These are phyloP conservation scores for Coemansia sp. DNA, from an alignment of 192 early-diverging fungal genomes.

Conservation along the genomic window DNA sequence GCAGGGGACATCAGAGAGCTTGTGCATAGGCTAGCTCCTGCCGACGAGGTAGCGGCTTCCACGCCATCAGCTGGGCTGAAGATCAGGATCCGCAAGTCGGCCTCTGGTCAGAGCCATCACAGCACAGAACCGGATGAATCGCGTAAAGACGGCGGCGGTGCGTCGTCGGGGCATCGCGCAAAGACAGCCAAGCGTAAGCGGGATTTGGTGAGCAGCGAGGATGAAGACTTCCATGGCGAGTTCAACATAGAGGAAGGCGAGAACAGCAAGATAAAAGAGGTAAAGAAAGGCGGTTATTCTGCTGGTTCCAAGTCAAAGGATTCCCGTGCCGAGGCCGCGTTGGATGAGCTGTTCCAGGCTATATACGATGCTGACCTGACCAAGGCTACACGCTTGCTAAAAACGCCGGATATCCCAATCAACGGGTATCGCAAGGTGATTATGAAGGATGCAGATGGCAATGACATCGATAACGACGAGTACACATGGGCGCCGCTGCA, in stretches of 20 bases:
- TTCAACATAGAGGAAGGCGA: constrained; percentile 5
- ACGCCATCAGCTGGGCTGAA: constrained; percentile 13
- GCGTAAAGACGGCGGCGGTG: background rate
- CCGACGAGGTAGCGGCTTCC: constrained; percentile 8
- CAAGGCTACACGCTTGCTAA: constrained; percentile 32
- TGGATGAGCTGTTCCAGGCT: constrained; percentile 50
- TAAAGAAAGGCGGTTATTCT: background rate
- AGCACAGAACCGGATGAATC: background rate
- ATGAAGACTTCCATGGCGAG: constrained; percentile 14
- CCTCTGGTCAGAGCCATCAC: constrained; percentile 17
- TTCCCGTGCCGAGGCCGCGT: constrained; percentile 4
- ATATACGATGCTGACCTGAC: constrained; percentile 49
- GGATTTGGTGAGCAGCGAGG: constrained; percentile 12
- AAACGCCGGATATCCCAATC: constrained; percentile 34
- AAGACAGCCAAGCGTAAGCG: constrained; percentile 42
- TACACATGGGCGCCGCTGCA: constrained; percentile 87
- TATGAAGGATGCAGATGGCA: constrained; percentile 48
- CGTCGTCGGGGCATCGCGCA: background rate
- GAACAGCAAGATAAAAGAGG: background rate
- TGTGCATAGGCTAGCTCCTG: constrained; percentile 27
- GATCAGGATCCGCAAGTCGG: constrained; percentile 29
- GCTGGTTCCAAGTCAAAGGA: constrained; percentile 11
- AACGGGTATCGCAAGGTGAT: constrained; percentile 41
- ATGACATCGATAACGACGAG: constrained; percentile 55
- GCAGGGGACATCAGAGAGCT: constrained; percentile 40